Conservation (phyloP, 148 eudicot species). For the Spergularia marina region DNA sequence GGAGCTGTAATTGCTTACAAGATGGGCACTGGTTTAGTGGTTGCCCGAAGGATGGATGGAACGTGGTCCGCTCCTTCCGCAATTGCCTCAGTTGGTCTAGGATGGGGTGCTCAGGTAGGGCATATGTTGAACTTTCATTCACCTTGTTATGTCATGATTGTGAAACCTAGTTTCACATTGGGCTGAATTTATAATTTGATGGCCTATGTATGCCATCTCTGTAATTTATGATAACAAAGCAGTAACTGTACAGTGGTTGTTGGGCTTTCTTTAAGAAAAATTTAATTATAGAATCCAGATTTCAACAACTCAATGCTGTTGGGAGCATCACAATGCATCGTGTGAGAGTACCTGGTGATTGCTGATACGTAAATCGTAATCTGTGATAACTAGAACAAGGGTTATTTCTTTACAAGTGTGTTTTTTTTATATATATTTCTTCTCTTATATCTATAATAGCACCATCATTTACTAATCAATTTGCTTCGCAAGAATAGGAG, state of each 20-base stretch:
- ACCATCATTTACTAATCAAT: too few species aligned
- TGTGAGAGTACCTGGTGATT: not conserved
- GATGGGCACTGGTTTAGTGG: conserved; percentile 93
- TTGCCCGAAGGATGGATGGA: conserved; percentile 91
- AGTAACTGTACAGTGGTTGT: not conserved
- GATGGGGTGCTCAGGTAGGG: conserved; percentile 98
- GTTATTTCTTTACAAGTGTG: not conserved
- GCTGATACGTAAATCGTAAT: not conserved
- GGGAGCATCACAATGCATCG: not conserved
- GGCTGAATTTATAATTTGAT: not conserved
- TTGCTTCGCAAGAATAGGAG: too few species aligned
- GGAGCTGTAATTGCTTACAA: conserved; percentile 82
- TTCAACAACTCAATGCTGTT: not conserved
- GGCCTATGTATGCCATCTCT: not conserved
- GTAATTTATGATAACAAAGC: conserved; percentile 3
- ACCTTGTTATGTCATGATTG: not conserved
- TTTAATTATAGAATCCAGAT: not conserved
- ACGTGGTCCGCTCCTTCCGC: conserved; percentile 99
- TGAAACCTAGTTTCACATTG: not conserved
- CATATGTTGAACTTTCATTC: not conserved
- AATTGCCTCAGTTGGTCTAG: conserved; percentile 83
- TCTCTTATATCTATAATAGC: not conserved
- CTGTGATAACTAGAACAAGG: not conserved
- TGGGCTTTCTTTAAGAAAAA: too few species aligned
- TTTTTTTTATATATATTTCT: not conserved